Evolutionary conservation across 768 basidiomycete species (phyloP).

Genomic region (Myochromella boudieri): DNA sequence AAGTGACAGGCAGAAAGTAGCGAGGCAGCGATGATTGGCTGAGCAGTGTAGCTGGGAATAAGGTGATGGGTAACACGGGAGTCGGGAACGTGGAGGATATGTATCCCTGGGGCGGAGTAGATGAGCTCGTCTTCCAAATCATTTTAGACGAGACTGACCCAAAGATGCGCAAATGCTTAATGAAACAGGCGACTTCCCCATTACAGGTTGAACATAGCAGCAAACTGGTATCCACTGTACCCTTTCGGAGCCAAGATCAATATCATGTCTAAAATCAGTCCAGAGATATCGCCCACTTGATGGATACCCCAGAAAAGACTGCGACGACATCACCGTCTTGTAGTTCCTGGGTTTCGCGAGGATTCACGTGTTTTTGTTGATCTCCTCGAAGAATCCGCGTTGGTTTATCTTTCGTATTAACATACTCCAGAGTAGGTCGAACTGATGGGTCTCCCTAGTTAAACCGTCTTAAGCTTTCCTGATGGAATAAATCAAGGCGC

Average conservation of each 20-base stretch:
- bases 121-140: background rate
- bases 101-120: conserved; percentile 45
- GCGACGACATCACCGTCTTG: conserved; percentile 53
- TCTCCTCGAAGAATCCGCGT: conserved; percentile 42
- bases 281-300: conserved; percentile 42
- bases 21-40: conserved; percentile 51
- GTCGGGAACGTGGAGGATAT: conserved; percentile 44
- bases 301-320: conserved; percentile 38
- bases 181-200: conserved; percentile 35
- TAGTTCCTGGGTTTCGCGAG: conserved; percentile 39
- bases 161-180: conserved; percentile 47
- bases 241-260: conserved; percentile 24
- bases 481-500: background rate
- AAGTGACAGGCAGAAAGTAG: conserved; percentile 58
- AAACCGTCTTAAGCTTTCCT: background rate
- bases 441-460: conserved; percentile 49
- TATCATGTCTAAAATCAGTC: background rate
- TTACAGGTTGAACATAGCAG: conserved; percentile 42
- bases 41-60: conserved; percentile 47
- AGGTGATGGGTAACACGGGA: conserved; percentile 66
- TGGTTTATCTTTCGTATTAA: conserved; percentile 47
- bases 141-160: conserved; percentile 37
- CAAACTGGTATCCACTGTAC: conserved; percentile 52
- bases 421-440: conserved; percentile 48
- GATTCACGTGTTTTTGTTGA: conserved; percentile 31